phyloP scores from a whole-genome alignment of 2,329 filamentous ascomycete genomes.

The Uncinocarpus reesii region DNA sequence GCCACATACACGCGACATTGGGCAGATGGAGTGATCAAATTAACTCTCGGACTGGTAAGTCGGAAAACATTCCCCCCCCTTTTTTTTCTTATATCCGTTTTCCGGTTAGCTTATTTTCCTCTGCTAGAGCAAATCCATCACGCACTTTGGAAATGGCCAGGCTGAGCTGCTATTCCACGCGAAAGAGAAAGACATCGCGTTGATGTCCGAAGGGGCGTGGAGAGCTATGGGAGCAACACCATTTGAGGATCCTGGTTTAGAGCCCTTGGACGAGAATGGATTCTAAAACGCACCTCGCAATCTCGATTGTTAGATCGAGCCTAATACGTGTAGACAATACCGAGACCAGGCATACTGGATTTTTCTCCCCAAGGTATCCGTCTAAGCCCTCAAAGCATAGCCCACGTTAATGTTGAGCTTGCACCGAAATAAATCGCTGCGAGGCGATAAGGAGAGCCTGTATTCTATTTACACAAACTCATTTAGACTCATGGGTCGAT shows the following conservation, averaged over 20 bases:
- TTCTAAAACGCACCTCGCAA: too few relatives aligned
- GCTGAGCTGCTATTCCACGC: conserved; percentile 36
- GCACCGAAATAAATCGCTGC: too few relatives aligned
- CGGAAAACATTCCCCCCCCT: not conserved
- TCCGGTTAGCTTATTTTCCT: conserved; percentile 23
- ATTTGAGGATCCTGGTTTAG: conserved; percentile 23
- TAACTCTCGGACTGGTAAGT: conserved; percentile 46
- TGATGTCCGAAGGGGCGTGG: conserved; percentile 40
- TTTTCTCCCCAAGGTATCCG: too few relatives aligned
- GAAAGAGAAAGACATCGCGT: conserved; percentile 36
- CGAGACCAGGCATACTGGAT: too few relatives aligned
- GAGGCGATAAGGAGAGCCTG: not conserved
- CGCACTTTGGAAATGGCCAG: conserved; percentile 35
- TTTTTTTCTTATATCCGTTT: not conserved
- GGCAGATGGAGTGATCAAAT: conserved; percentile 44
- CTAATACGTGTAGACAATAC: too few relatives aligned
- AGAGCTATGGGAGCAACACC: conserved; percentile 37
- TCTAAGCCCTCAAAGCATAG: too few relatives aligned
- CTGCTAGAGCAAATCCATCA: conserved; percentile 38
- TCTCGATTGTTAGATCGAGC: too few relatives aligned
- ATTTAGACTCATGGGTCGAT: conserved; percentile 23
- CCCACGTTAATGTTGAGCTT: too few relatives aligned
- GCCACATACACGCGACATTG: conserved; percentile 37
- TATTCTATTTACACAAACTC: conserved; percentile 11
- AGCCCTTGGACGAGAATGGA: not conserved